Evolutionary conservation across 371 early-diverging fungal species (phyloP), one percentile per base, ranked within the genome.

Genomic region (Mortierella sp.): DNA sequence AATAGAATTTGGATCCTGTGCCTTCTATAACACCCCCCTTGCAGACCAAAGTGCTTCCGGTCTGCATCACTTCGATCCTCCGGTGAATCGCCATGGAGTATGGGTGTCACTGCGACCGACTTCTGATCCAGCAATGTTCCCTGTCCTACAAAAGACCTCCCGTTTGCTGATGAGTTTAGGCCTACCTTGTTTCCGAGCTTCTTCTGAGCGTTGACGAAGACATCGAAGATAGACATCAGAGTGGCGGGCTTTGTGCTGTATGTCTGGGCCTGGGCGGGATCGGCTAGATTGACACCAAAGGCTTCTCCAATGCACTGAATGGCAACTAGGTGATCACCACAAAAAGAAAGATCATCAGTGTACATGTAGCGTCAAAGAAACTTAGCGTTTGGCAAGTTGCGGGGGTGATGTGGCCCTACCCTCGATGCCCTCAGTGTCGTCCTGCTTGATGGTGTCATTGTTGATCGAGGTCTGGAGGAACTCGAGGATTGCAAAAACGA

Each of bases 261-360:
- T 22, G 81, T 78, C 52, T 80, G 71, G 54, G 86, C 80, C 66
- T 92, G 92, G 17, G 76, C 85, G 21, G 83, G 81, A 76, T 97
- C 94, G 40, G 80, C 79, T 54, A 82, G 59, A 74, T 96, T 92
- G 57, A 98, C 89, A 34, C 90, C 93, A 81, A 97, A 98, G 28
- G 95, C 95, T 63, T 96, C 97, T 58, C 92, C 89, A 53, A 98
- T 94, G 83, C 96, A 96, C 72, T 96, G 96, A 79, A 93, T 91
- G 66, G 96, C 96, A 51, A 96, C 91, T 88, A 77, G 19, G 22
- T 22, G 22, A 54, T 43, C 13, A 29, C 16, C 2, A 27, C 34
- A 4, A 34, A 34, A 34, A 10, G 34, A 34, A 10, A 10, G 34
- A 34, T 34, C 34, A 34, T 34, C 34, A 34, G 34, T 34, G 7